These are phyloP conservation scores for Asterochloris erici DNA, from an alignment of 139 green algal species.

Conservation along the genomic window DNA sequence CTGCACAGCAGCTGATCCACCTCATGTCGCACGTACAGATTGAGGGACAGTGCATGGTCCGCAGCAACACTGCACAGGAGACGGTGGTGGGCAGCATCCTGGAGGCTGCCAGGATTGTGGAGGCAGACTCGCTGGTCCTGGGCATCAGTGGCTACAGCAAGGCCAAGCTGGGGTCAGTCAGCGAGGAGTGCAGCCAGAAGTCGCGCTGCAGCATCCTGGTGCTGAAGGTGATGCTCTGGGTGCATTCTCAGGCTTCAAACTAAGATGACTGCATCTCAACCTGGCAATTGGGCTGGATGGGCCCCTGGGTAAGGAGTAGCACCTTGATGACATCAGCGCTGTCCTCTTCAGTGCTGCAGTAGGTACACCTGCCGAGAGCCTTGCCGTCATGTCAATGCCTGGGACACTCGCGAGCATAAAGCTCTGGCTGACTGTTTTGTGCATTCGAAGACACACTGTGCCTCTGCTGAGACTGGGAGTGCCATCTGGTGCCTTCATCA, in stretches of 20 bases:
- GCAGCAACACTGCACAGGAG: constrained; percentile 2
- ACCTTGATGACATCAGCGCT: not conserved
- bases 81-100: constrained; percentile 8
- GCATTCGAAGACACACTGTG: not conserved
- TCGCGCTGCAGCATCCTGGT: constrained; percentile 5
- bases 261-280: not conserved
- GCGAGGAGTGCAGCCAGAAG: constrained; percentile 10
- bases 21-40: not conserved
- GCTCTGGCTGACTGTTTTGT: not conserved
- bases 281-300: not conserved
- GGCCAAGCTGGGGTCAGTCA: constrained; percentile 5
- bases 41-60: constrained; percentile 2
- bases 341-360: not conserved
- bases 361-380: too few relatives aligned
- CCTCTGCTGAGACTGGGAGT: not conserved
- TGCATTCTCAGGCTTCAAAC: not conserved
- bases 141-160: constrained; percentile 7
- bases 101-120: constrained; percentile 1
- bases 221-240: not conserved
- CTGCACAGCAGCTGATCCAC: not conserved
- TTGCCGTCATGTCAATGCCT: too few relatives aligned
- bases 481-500: not conserved
- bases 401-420: too few relatives aligned
- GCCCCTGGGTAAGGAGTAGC: not conserved
- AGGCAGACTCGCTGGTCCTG: constrained; percentile 11